Percentiles rank a stretch among this genome's conserved stretches.
phyloP scores from a whole-genome alignment of 2,329 filamentous ascomycete species.

The Didymella segeticola region DNA sequence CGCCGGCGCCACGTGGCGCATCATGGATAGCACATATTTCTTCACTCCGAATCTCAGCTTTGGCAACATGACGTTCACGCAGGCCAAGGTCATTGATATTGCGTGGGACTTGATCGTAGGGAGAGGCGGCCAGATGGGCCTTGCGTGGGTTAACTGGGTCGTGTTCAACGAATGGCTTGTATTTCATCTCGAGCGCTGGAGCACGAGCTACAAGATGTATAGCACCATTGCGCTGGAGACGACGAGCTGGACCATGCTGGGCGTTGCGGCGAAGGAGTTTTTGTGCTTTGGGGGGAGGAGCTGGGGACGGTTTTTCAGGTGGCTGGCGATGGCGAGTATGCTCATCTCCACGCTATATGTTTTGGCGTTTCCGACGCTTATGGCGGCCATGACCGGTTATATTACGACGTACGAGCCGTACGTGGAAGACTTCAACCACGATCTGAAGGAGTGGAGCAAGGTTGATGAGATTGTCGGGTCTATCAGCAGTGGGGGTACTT shows the following conservation, averaged over 20 bases:
- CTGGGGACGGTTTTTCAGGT: slow-evolving; percentile 42
- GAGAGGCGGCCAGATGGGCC: slow-evolving; percentile 43
- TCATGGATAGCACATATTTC: slow-evolving; percentile 46
- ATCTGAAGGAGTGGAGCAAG: slow-evolving; percentile 36
- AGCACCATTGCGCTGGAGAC: slow-evolving; percentile 38
- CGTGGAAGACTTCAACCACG: slow-evolving; percentile 30
- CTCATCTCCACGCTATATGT: slow-evolving; percentile 44
- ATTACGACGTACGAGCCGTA: slow-evolving; percentile 41
- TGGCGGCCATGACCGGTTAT: slow-evolving; percentile 51
- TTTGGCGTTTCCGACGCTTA: slow-evolving; percentile 46
- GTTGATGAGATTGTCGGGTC: slow-evolving; percentile 22
- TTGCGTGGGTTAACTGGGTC: slow-evolving; percentile 45
- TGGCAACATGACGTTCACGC: slow-evolving; percentile 43
- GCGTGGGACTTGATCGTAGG: slow-evolving; percentile 49
- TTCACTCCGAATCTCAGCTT: slow-evolving; percentile 43
- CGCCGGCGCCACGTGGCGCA: slow-evolving; percentile 39
- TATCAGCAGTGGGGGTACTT: slow-evolving; percentile 24
- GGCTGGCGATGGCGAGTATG: slow-evolving; percentile 40
- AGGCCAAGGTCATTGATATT: slow-evolving; percentile 49
- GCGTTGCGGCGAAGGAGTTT: slow-evolving; percentile 40
- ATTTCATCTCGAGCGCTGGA: slow-evolving; percentile 44
- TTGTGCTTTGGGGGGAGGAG: slow-evolving; percentile 29
- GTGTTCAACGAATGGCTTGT: slow-evolving; percentile 49
- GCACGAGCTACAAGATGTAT: slow-evolving; percentile 42
- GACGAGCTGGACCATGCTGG: slow-evolving; percentile 38